Conservation (phyloP, 306 rosid genomes). For the Corylus avellana region DNA sequence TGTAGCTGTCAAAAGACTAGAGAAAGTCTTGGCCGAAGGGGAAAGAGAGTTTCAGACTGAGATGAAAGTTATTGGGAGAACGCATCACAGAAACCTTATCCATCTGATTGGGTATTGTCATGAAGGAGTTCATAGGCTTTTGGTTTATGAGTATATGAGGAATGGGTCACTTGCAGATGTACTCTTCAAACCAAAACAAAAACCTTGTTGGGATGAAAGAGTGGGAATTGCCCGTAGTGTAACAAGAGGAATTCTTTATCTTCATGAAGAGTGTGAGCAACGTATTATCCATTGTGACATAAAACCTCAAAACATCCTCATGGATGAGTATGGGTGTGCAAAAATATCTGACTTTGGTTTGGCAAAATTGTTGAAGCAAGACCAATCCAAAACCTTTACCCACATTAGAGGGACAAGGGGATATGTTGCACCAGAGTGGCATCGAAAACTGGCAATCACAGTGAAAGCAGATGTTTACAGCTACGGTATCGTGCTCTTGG, state of each 20-base stretch:
- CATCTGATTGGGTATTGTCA: background rate
- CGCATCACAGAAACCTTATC: background rate
- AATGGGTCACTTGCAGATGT: background rate
- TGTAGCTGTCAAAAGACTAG: background rate
- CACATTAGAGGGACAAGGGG: background rate
- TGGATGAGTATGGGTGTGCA: background rate
- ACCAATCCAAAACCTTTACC: background rate
- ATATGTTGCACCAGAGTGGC: background rate
- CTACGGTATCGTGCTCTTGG: background rate
- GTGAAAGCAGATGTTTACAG: background rate
- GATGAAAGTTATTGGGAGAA: background rate
- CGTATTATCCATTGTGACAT: conserved; percentile 2
- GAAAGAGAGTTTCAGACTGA: conserved; percentile 3
- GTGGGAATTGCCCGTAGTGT: background rate
- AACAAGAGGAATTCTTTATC: background rate
- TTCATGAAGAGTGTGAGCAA: background rate
- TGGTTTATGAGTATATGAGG: background rate
- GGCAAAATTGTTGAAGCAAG: background rate
- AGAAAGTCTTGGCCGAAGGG: background rate
- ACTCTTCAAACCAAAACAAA: background rate
- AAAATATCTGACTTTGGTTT: background rate
- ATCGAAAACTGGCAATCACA: background rate
- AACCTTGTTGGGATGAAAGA: background rate
- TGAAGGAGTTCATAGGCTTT: conserved; percentile 1
- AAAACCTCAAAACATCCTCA: background rate